phyloP scores from a whole-genome alignment of 2,329 filamentous ascomycete species.

The Scedosporium boydii region DNA sequence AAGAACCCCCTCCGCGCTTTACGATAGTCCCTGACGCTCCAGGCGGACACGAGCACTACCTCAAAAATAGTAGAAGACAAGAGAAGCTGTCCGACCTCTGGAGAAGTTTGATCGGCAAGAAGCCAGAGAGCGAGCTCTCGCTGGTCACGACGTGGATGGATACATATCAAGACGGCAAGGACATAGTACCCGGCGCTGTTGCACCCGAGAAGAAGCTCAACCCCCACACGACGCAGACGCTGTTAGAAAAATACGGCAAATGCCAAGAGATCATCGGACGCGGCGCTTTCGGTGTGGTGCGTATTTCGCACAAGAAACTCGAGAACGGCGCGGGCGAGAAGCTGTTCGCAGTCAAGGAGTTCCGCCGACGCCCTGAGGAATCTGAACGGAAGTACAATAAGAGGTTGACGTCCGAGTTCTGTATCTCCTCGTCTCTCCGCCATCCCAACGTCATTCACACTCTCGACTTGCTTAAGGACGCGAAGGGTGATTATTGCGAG shows the following conservation, averaged over 20 bases:
- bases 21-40: constrained; percentile 38
- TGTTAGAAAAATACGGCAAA: constrained; percentile 96
- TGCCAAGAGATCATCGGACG: constrained; percentile 95
- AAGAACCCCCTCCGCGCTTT: constrained; percentile 40
- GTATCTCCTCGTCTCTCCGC: constrained; percentile 91
- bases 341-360: constrained; percentile 96
- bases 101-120: constrained; percentile 75
- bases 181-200: constrained; percentile 63
- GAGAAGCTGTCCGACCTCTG: constrained; percentile 93
- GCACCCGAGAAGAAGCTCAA: constrained; percentile 69
- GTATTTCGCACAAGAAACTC: constrained; percentile 92
- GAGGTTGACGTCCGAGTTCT: constrained; percentile 92
- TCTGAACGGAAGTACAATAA: constrained; percentile 98
- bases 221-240: constrained; percentile 58
- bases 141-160: constrained; percentile 95
- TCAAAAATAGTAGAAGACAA: constrained; percentile 83
- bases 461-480: constrained; percentile 85
- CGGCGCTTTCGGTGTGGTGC: constrained; percentile 92
- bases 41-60: constrained; percentile 75
- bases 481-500: constrained; percentile 96
- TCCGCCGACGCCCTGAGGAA: constrained; percentile 86
- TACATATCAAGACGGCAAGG: constrained; percentile 37
- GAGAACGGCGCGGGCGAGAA: constrained; percentile 77
- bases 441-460: constrained; percentile 99
- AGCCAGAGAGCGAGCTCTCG: constrained; percentile 75